Evolutionary conservation across 73 alveolate species (phyloP).

Genomic region (Symbiodinium pilosum): DNA sequence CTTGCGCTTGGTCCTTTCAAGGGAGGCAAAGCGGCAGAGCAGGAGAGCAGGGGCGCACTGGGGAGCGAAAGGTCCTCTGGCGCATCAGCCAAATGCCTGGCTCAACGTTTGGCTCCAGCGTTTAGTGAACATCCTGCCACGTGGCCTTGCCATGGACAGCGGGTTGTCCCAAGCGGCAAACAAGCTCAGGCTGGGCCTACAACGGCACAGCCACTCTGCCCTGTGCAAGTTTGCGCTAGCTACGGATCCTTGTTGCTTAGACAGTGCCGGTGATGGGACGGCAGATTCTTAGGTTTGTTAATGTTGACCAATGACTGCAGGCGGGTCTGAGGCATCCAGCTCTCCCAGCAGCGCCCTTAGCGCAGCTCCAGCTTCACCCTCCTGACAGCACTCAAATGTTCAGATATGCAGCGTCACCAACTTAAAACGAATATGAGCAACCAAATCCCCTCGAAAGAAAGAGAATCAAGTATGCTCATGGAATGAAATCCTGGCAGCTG

Average conservation of each 20-base stretch:
- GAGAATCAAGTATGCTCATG: too few relatives aligned
- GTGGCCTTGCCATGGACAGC: conserved; percentile 34
- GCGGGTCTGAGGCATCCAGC: neutral
- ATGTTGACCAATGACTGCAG: too few relatives aligned
- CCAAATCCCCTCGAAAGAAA: neutral
- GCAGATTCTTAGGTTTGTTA: neutral
- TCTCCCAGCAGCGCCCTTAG: conserved; percentile 54
- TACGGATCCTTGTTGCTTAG: too few relatives aligned
- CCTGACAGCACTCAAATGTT: neutral
- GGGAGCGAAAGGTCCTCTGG: neutral
- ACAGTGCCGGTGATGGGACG: neutral
- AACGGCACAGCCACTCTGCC: neutral
- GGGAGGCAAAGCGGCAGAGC: too few relatives aligned
- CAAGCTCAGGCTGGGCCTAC: conserved; percentile 41
- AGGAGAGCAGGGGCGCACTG: too few relatives aligned
- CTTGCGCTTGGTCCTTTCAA: neutral
- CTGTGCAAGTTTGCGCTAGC: too few relatives aligned
- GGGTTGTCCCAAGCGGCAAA: conserved; percentile 85
- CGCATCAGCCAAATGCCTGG: neutral
- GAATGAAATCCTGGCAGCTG: too few relatives aligned
- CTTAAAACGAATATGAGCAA: too few relatives aligned
- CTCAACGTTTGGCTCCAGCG: neutral
- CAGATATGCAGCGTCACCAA: neutral
- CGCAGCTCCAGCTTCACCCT: conserved; percentile 31
- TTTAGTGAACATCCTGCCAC: too few relatives aligned